Base-by-base conservation (phyloP, 1,284 basidiomycete genomes). In the Chalciporus piperatoides region DNA sequence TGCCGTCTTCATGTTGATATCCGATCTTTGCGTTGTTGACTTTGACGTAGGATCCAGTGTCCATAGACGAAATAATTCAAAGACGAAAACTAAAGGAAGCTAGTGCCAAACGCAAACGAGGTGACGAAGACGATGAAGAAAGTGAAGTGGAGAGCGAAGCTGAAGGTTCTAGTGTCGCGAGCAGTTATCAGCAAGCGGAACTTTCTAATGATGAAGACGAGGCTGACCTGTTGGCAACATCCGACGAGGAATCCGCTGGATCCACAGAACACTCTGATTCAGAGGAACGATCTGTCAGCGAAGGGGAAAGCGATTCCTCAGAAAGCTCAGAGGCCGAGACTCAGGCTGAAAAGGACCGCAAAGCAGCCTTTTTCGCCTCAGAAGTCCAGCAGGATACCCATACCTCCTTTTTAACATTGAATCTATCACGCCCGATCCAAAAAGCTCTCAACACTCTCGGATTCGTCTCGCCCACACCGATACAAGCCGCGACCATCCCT, bases 401-500 rank as follows among this genome's bases (percentile, higher is more conserved):
- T 59, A 66, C 78, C 12, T 89, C 92, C 1, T 96, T 97, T 69
- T 71, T 88, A 15, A 80, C 82, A 24, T 90, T 95, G 84, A 90
- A 90, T 65, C 80, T 97, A 41, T 95, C 92, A 1, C 86, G 94
- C 28, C 91, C 92, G 0, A 78, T 97, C 41, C 78, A 95, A 42
- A 92, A 93, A 61, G 90, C 91, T 4, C 75, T 99, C 48, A 86
- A 88, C 7, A 78, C 85, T 2, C 77, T 99, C 36, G 82, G 84
- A 30, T 93, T 97, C 67, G 71, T 79, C 44, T 84, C 80, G 27
- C 97, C 97, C 4, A 99, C 97, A 1, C 96, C 96, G 1, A 98
- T 99, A 47, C 95, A 99, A 71, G 82, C 90, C 1, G 85, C 90
- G 41, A 88, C 94, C 6, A 92, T 99, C 44, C 95, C 95, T 10